Base-by-base conservation (phyloP, 176 grass and related monocot species). In the Secale cereale region DNA sequence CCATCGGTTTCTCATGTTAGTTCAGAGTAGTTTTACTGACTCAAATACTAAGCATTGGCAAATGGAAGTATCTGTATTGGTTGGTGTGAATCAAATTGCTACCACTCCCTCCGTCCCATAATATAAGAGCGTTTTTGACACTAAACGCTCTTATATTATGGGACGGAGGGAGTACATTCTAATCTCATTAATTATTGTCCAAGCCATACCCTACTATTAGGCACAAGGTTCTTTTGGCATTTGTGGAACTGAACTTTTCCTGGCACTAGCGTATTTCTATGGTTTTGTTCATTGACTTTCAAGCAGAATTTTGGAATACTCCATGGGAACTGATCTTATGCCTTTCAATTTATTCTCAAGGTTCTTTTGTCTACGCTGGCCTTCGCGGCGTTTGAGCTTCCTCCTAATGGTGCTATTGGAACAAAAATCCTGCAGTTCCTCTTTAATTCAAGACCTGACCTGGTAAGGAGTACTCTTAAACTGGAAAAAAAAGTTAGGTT, bases 311-410 rank as follows among this genome's bases (percentile, higher is more conserved):
- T 59, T 1, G 33, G 14, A 52, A 41, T 59, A 8, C 10, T 80
- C n/a, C 72, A 35, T 82, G 68, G 12, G 12, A 65, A 64, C 32
- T 90, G 36, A 82, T 81, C 48, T 76, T 64, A 1, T 68, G 19
- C 62, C 62, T 81, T 88, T 56, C 59, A 22, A 61, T 77, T 2
- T 74, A 11, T 68, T 37, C 20, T 81, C 35, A 86, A 98, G 97
- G 97, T 98, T 76, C 82, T 98, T 75, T 69, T 98, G 81, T 98
- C 93, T 57, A 95, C 93, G 11, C 90, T 98, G 32, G 97, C 97
- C 84, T 98, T 98, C 65, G 94, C 97, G 59, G 93, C 93, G 22
- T 98, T 98, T 35, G 97, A 98, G 86, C 97, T 98, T 68, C 97
- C 97, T 78, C 97, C 97, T 39, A 98, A 98, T 62, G 90, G 75